Evolutionary conservation across 2,329 filamentous ascomycete species (phyloP), one percentile per base, ranked within the genome.

Genomic region (Stemphylium beticola): DNA sequence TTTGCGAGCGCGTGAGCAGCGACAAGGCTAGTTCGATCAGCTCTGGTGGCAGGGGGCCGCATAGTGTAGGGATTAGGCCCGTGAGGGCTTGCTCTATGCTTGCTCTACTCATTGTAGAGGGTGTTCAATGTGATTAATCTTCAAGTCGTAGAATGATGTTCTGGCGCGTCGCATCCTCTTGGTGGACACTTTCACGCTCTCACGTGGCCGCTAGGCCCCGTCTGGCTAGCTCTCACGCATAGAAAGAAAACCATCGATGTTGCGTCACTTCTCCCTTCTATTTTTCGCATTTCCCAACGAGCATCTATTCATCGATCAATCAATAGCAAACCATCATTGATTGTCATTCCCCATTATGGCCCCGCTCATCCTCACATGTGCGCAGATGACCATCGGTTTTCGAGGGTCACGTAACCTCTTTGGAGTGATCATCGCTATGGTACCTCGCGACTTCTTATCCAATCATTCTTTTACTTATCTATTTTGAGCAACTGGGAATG

Each of bases 21-120:
- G 73, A 74, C 5, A 72, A 36, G 2, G 70, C 67, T 12, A 74
- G 54, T 18, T 75, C 71, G 11, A 74, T 40, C 15, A 75, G 54
- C 24, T 75, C 72, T 4, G 64, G 53, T 10, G 72, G 71, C 2
- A 74, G 58, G 14, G 69, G 69, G 1, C 70, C 69, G 50, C 69
- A 71, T 7, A 74, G 47, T 1, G 74, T 75, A 4, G 77, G 75
- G 8, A 78, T 56, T 17, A 83, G 78, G 34, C 79, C 78, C n/a
- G 63, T 72, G 2, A 74, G 59, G 22, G 72, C 66, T 47, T 74
- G 72, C 43, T 74, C 71, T 10, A 72, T 64, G 26, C 42, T 63
- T 42, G 61, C 56, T 32, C 55, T 53, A 29, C 63, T 67, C 65
- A 68, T 68, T 36, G n/a, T 55, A 12, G 8, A 3, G 14, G 11